These are phyloP conservation scores for Prunus armeniaca DNA, from an alignment of 306 rosid species.

Conservation along the genomic window DNA sequence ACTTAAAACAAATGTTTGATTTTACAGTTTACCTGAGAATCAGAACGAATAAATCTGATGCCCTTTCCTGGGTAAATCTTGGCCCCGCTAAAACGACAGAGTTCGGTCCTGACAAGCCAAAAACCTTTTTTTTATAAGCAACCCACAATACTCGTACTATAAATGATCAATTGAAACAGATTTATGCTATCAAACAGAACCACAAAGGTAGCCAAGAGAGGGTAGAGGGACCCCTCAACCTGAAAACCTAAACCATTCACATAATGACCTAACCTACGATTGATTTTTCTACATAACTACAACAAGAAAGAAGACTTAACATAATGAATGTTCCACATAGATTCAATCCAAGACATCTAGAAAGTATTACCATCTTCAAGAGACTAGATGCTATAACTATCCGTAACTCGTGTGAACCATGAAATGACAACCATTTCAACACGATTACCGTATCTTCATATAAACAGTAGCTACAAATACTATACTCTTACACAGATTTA, in stretches of 20 bases:
- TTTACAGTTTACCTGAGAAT: slow-evolving; percentile 65
- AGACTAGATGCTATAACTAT: not conserved
- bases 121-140: not conserved
- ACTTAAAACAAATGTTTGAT: not conserved
- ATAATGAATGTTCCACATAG: not conserved
- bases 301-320: not conserved
- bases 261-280: not conserved
- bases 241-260: not conserved
- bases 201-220: not conserved
- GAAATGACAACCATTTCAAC: not conserved
- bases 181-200: not conserved
- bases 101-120: slow-evolving; percentile 62
- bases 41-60: slow-evolving; percentile 74
- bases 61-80: slow-evolving; percentile 93
- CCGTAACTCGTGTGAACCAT: not conserved
- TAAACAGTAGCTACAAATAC: not conserved
- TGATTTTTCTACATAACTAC: not conserved
- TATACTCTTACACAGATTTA: not conserved
- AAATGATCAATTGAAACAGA: not conserved
- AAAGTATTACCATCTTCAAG: too few species aligned
- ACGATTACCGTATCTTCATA: not conserved
- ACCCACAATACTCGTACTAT: not conserved
- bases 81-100: slow-evolving; percentile 82
- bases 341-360: not conserved
- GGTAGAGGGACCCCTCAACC: not conserved